Percentiles rank a stretch among this genome's conserved stretches.
phyloP scores from a whole-genome alignment of 768 basidiomycete species.

The Suillus hirtellus region DNA sequence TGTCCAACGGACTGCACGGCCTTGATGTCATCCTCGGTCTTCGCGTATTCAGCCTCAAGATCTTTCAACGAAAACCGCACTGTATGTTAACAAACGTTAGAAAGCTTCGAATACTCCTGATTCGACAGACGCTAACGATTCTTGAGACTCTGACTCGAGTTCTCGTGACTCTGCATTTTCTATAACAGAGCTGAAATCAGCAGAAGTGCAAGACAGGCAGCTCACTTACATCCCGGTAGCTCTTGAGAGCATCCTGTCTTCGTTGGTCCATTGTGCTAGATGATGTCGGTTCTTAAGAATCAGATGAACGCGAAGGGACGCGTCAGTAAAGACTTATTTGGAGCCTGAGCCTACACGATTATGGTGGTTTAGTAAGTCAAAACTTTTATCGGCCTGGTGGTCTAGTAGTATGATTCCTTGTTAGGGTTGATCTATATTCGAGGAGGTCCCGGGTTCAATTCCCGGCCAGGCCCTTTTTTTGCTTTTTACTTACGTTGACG shows the following conservation, averaged over 20 bases:
- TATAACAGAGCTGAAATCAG: constrained; percentile 34
- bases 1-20: constrained; percentile 98
- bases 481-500: background rate
- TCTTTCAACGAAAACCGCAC: constrained; percentile 92
- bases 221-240: constrained; percentile 66
- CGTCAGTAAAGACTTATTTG: constrained; percentile 8
- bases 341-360: background rate
- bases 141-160: constrained; percentile 85
- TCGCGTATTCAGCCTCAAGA: constrained; percentile 84
- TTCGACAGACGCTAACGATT: constrained; percentile 59
- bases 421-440: constrained; percentile 44
- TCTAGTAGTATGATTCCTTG: constrained; percentile 58
- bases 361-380: background rate
- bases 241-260: constrained; percentile 70
- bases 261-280: constrained; percentile 66
- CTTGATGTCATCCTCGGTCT: constrained; percentile 99
- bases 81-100: constrained; percentile 31
- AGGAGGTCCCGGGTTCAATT: constrained; percentile 65
- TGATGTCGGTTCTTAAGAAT: constrained; percentile 19
- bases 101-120: constrained; percentile 2
- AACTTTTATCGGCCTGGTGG: constrained; percentile 40
- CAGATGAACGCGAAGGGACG: constrained; percentile 8
- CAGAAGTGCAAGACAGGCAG: background rate
- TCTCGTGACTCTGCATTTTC: constrained; percentile 96
- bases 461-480: constrained; percentile 48